Conservation (phyloP, 1,284 basidiomycete genomes). For the Pisolithus thermaeus region DNA sequence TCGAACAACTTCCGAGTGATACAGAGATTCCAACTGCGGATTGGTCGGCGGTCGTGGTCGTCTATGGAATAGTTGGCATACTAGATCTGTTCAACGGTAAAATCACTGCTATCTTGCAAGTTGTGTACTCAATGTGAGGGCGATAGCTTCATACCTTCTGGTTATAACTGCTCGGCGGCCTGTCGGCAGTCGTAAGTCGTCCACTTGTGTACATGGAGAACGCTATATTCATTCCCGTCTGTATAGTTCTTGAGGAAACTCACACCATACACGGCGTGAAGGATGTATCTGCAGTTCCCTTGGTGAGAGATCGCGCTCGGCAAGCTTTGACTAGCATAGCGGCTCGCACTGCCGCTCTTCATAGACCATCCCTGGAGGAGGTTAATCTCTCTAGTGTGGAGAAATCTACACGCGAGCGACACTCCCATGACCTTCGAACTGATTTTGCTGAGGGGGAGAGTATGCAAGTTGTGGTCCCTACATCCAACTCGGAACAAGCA, state of each 20-base stretch:
- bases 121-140: conserved; percentile 11
- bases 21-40: conserved; percentile 29
- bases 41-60: conserved; percentile 52
- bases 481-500: conserved; percentile 18
- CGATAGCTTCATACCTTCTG: conserved; percentile 64
- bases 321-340: conserved; percentile 46
- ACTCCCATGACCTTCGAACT: conserved; percentile 20
- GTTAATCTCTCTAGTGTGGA: conserved; percentile 23
- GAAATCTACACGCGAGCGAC: conserved; percentile 8
- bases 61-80: conserved; percentile 70
- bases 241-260: conserved; percentile 53
- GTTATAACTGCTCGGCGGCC: conserved; percentile 57
- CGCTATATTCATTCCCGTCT: not conserved
- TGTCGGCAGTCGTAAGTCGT: conserved; percentile 58
- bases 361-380: conserved; percentile 41
- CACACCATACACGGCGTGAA: conserved; percentile 62
- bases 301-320: conserved; percentile 54
- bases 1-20: conserved; percentile 47
- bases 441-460: too few species aligned
- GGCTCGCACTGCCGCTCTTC: conserved; percentile 38
- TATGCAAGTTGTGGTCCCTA: conserved; percentile 38
- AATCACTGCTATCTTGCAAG: conserved; percentile 1
- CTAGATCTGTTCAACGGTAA: conserved; percentile 64
- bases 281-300: conserved; percentile 60
- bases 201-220: not conserved